phyloP scores from a whole-genome alignment of 805 yeast genomes.

The Candida easanensis region DNA sequence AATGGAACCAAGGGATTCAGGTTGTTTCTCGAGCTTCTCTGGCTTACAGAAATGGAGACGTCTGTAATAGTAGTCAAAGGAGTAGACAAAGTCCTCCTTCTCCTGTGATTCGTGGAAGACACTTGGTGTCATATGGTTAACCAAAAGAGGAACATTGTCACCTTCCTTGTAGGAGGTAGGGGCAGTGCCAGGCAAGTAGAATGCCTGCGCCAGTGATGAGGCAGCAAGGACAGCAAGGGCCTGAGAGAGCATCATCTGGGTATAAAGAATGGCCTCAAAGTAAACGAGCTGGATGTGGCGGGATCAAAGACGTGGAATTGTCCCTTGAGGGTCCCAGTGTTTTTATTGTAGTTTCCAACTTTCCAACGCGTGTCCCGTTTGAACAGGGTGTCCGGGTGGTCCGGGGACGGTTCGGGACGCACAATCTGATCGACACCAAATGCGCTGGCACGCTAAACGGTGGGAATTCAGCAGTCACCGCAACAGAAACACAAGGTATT shows the following conservation, averaged over 20 bases:
- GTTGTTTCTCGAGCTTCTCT: constrained; percentile 49
- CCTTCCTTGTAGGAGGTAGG: constrained; percentile 82
- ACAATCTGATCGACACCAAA: neutral
- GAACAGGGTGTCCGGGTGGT: too few relatives aligned
- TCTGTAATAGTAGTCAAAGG: constrained; percentile 81
- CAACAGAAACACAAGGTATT: too few relatives aligned
- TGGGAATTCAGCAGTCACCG: too few relatives aligned
- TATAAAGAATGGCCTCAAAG: too few relatives aligned
- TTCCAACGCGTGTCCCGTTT: neutral
- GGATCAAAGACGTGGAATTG: too few relatives aligned
- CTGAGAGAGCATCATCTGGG: constrained; percentile 4
- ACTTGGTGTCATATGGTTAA: constrained; percentile 88
- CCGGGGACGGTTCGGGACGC: too few relatives aligned
- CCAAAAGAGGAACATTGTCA: constrained; percentile 73
- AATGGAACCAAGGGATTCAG: constrained; percentile 89
- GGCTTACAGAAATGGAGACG: constrained; percentile 86
- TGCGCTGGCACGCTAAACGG: too few relatives aligned
- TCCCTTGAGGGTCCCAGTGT: neutral
- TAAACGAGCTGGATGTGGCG: too few relatives aligned
- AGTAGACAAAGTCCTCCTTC: constrained; percentile 56
- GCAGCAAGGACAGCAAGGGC: constrained; percentile 10
- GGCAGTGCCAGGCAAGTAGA: constrained; percentile 94
- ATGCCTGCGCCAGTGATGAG: constrained; percentile 39
- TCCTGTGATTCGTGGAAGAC: constrained; percentile 38
- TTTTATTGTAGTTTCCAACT: too few relatives aligned